Conservation (phyloP, 441 rosid species). For the Geranium incanum region DNA sequence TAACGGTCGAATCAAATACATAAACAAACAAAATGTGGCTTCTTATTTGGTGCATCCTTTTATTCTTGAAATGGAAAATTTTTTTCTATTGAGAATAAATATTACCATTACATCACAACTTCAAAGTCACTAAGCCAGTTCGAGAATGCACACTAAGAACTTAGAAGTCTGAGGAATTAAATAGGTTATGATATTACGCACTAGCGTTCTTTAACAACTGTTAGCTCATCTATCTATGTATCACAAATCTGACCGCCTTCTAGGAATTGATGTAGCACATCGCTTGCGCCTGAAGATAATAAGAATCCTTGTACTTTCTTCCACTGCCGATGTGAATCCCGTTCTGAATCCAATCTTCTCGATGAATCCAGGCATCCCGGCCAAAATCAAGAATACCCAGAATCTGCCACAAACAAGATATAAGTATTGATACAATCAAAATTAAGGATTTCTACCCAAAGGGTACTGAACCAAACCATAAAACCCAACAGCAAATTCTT, state of each 20-base stretch:
- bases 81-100: no score
- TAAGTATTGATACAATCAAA: not conserved
- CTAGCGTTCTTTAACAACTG: not conserved
- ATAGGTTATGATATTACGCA: not conserved
- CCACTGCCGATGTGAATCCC: constrained; percentile 69
- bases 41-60: no score
- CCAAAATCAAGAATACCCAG: constrained; percentile 80
- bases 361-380: constrained; percentile 84
- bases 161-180: not conserved
- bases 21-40: no score
- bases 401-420: constrained; percentile 36
- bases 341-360: constrained; percentile 75
- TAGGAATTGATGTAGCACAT: constrained; percentile 68
- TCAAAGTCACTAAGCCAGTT: no score
- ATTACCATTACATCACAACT: no score
- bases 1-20: no score
- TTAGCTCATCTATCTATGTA: not conserved
- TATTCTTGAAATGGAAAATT: no score
- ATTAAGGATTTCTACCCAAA: not conserved
- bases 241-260: constrained; percentile 11
- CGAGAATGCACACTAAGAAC: not conserved
- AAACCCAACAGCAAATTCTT: not conserved
- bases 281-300: constrained; percentile 74
- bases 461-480: not conserved
- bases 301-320: constrained; percentile 88